Conservation (phyloP, 2,329 filamentous ascomycete genomes). For the Cyphellophora europaea region DNA sequence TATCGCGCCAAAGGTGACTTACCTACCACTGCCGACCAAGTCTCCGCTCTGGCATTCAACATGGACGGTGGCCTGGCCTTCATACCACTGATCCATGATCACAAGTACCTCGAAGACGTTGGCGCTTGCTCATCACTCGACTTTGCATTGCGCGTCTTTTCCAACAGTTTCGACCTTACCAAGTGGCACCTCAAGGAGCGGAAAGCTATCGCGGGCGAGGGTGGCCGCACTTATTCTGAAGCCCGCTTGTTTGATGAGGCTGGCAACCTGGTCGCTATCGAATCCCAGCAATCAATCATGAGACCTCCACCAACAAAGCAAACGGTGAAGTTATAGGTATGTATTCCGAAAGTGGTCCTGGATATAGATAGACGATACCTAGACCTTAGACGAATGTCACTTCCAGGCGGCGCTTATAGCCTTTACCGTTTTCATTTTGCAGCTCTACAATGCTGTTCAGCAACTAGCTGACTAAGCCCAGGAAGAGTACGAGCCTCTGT, state of each 20-base stretch:
- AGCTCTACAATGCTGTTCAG: too few relatives aligned
- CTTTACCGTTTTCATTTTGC: too few relatives aligned
- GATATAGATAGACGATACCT: too few relatives aligned
- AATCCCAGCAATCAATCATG: slow-evolving; percentile 37
- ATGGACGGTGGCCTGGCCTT: slow-evolving; percentile 39
- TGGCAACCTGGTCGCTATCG: slow-evolving; percentile 36
- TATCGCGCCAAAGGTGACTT: slow-evolving; percentile 20
- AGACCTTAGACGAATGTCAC: too few relatives aligned
- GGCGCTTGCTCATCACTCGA: slow-evolving; percentile 39
- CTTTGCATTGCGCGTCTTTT: slow-evolving; percentile 39
- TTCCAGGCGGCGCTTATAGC: too few relatives aligned
- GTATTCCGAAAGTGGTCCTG: too few relatives aligned
- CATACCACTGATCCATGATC: slow-evolving; percentile 32
- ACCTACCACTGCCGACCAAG: slow-evolving; percentile 22
- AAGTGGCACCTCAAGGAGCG: slow-evolving; percentile 38
- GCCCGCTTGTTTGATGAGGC: slow-evolving; percentile 34
- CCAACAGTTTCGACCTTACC: slow-evolving; percentile 27
- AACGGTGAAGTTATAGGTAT: too few relatives aligned
- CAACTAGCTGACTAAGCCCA: too few relatives aligned
- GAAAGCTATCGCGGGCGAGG: slow-evolving; percentile 26
- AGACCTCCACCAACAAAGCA: neutral
- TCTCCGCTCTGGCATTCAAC: slow-evolving; percentile 32
- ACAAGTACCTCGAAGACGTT: slow-evolving; percentile 35
- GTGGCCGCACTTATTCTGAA: slow-evolving; percentile 38
- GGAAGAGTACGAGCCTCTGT: too few relatives aligned